Evolutionary conservation across 1,284 basidiomycete genomes (phyloP).

Genomic region (Rhodotorula sp.): DNA sequence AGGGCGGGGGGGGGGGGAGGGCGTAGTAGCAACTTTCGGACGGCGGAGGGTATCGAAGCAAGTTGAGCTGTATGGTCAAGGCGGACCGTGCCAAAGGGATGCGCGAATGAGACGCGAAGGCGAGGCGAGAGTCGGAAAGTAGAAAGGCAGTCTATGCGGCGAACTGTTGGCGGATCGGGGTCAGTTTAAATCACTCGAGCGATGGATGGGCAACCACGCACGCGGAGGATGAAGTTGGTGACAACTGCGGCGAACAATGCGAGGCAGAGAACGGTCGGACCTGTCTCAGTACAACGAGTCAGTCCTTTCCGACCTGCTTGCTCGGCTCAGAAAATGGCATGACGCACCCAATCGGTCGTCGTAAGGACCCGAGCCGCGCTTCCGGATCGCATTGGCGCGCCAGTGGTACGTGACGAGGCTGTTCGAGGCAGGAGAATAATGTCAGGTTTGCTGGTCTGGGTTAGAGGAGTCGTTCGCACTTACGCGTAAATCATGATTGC

Average conservation of each 20-base stretch:
- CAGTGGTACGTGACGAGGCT: conserved; percentile 89
- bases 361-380: conserved; percentile 89
- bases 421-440: not conserved
- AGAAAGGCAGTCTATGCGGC: conserved; percentile 3
- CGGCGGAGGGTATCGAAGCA: too few species aligned
- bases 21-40: too few species aligned
- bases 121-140: not conserved
- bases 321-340: not conserved
- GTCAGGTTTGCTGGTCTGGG: not conserved
- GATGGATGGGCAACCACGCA: not conserved
- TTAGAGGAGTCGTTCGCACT: not conserved
- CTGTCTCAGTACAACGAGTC: not conserved
- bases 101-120: not conserved
- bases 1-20: too few species aligned
- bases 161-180: not conserved
- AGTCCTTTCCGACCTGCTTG: not conserved
- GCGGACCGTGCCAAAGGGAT: too few species aligned
- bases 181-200: not conserved
- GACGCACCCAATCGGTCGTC: conserved; percentile 80
- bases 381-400: conserved; percentile 88
- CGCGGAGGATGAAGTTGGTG: conserved; percentile 75
- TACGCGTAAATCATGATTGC: conserved; percentile 90
- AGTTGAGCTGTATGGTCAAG: too few species aligned
- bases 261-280: conserved; percentile 78
- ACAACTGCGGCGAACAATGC: conserved; percentile 82